Conservation (phyloP, 2,329 filamentous ascomycete genomes). For the Aaosphaeria arxii region DNA sequence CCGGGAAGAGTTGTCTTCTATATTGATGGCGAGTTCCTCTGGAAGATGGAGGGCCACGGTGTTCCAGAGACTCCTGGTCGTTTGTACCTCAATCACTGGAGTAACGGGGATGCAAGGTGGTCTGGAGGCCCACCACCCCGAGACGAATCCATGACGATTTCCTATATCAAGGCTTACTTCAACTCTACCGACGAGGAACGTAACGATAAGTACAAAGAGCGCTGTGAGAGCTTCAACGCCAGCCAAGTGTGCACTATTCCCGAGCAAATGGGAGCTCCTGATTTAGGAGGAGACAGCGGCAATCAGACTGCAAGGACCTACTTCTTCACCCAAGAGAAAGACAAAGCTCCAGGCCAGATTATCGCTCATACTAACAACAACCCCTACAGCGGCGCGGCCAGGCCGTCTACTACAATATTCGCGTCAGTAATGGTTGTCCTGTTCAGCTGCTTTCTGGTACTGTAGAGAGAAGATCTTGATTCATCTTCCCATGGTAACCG, state of each 20-base stretch:
- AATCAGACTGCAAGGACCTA: conserved; percentile 30
- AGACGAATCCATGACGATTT: conserved; percentile 63
- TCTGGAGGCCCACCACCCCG: conserved; percentile 64
- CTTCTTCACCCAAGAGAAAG: conserved; percentile 30
- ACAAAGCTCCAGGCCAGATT: conserved; percentile 25
- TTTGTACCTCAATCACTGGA: conserved; percentile 72
- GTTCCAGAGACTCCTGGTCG: conserved; percentile 63
- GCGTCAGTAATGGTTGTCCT: conserved; percentile 21
- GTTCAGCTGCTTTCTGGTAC: conserved; percentile 22
- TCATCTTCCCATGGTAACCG: neutral
- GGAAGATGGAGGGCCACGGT: conserved; percentile 50
- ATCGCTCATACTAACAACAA: conserved; percentile 15
- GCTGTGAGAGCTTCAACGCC: conserved; percentile 26
- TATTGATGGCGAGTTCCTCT: conserved; percentile 59
- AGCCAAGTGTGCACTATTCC: conserved; percentile 33
- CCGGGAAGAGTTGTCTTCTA: conserved; percentile 64
- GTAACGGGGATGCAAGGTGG: conserved; percentile 71
- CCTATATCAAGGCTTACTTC: conserved; percentile 76
- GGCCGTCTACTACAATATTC: conserved; percentile 13
- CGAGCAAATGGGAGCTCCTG: conserved; percentile 26
- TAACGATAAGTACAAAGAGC: conserved; percentile 25
- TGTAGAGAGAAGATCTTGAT: conserved; percentile 6
- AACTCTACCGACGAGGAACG: conserved; percentile 57
- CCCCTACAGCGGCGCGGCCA: conserved; percentile 8
- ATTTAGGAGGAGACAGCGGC: conserved; percentile 16